phyloP scores from a whole-genome alignment of 169 alveolate species.

The Eimeria maxima region DNA sequence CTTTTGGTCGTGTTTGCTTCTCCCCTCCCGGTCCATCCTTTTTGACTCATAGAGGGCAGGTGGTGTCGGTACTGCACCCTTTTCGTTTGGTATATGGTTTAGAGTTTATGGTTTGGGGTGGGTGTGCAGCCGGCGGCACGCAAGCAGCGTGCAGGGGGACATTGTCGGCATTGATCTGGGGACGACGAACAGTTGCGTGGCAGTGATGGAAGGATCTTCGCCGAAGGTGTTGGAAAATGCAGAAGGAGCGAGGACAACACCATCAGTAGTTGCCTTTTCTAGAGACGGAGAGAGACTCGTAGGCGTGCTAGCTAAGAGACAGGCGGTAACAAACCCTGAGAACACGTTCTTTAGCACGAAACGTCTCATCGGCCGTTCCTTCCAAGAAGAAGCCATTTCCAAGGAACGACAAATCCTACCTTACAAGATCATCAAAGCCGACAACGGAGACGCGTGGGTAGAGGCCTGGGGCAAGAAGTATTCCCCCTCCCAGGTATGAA shows the following conservation, averaged over 20 bases:
- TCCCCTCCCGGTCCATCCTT: too few relatives aligned
- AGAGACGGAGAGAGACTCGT: conserved; percentile 97
- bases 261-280: conserved; percentile 99
- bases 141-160: conserved; percentile 81
- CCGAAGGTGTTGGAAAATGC: conserved; percentile 98
- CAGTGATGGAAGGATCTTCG: conserved; percentile 96
- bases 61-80: too few relatives aligned
- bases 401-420: conserved; percentile 98
- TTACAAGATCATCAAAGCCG: conserved; percentile 97
- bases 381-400: conserved; percentile 96
- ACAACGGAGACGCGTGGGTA: conserved; percentile 99
- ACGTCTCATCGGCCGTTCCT: conserved; percentile 98
- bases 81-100: too few relatives aligned
- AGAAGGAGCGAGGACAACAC: conserved; percentile 99
- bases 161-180: conserved; percentile 99
- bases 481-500: conserved; percentile 95
- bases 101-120: neutral
- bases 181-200: conserved; percentile 99
- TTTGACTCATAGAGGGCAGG: too few relatives aligned
- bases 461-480: conserved; percentile 97
- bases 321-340: conserved; percentile 96
- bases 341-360: conserved; percentile 98
- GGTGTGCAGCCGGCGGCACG: conserved; percentile 59
- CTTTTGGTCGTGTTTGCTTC: too few relatives aligned
- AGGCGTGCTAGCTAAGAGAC: conserved; percentile 98